A percentile compares a stretch with the other conserved stretches of the same genome.
phyloP scores from a whole-genome alignment of 1,284 basidiomycete species.

The Ceratobasidium sp. region DNA sequence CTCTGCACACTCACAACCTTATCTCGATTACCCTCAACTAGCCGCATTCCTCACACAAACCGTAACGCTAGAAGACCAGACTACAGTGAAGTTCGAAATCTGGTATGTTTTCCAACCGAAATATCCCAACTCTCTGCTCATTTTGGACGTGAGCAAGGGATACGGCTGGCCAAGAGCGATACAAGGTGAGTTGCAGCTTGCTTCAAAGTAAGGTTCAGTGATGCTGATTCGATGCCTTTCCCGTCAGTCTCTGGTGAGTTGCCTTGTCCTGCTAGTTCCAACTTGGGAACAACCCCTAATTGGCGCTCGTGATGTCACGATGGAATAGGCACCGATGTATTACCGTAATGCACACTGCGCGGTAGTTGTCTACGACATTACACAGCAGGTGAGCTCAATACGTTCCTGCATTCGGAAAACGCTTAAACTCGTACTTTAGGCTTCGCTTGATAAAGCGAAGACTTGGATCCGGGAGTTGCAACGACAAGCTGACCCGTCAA shows the following conservation, averaged over 20 bases:
- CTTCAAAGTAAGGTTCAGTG: not conserved
- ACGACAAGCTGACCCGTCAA: slow-evolving; percentile 95
- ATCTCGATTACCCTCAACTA: slow-evolving; percentile 50
- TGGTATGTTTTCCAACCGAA: slow-evolving; percentile 63
- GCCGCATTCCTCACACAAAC: slow-evolving; percentile 98
- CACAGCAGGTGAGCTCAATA: slow-evolving; percentile 66
- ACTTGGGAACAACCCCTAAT: slow-evolving; percentile 40
- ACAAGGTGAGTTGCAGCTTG: slow-evolving; percentile 66
- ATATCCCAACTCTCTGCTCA: not conserved
- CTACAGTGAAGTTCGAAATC: slow-evolving; percentile 96
- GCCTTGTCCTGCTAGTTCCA: slow-evolving; percentile 40
- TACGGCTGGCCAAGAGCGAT: slow-evolving; percentile 91
- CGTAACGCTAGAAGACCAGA: slow-evolving; percentile 85
- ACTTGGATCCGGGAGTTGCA: slow-evolving; percentile 97
- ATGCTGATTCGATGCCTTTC: slow-evolving; percentile 21
- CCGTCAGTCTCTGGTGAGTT: slow-evolving; percentile 66
- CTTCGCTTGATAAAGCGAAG: slow-evolving; percentile 90
- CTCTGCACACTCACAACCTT: slow-evolving; percentile 14
- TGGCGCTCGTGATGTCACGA: slow-evolving; percentile 31
- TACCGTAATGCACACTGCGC: slow-evolving; percentile 89
- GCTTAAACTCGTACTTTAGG: slow-evolving; percentile 47
- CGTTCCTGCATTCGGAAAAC: slow-evolving; percentile 35
- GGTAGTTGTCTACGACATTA: slow-evolving; percentile 87
- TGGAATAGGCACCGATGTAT: slow-evolving; percentile 83
- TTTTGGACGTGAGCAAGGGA: slow-evolving; percentile 62